A percentile compares a stretch with the other conserved stretches of the same genome.
Evolutionary conservation across 805 yeast species (phyloP).

Genomic region (Saccharomycopsis olivae): DNA sequence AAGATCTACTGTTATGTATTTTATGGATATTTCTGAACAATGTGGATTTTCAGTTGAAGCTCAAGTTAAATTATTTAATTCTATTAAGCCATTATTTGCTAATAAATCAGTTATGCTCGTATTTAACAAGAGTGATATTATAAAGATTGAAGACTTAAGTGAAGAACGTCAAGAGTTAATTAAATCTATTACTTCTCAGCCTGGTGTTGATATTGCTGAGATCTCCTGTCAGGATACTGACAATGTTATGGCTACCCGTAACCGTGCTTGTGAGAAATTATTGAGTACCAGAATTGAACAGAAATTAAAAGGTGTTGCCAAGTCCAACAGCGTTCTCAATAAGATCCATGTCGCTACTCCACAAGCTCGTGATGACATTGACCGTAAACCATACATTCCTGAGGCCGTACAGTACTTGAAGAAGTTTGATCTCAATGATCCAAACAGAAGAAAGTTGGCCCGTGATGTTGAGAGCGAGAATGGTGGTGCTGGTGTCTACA

Average conservation of each 20-base stretch:
- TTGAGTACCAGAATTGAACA: slow-evolving; percentile 93
- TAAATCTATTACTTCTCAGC: slow-evolving; percentile 48
- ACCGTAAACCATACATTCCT: slow-evolving; percentile 75
- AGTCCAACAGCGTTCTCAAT: slow-evolving; percentile 81
- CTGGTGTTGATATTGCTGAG: slow-evolving; percentile 87
- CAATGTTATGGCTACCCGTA: slow-evolving; percentile 90
- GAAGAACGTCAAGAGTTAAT: slow-evolving; percentile 64
- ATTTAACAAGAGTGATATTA: slow-evolving; percentile 88
- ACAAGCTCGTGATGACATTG: slow-evolving; percentile 73
- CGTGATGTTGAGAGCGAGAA: slow-evolving; percentile 87
- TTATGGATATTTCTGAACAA: slow-evolving; percentile 98
- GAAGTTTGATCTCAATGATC: slow-evolving; percentile 72
- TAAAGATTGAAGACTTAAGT: slow-evolving; percentile 74
- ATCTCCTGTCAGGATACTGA: slow-evolving; percentile 92
- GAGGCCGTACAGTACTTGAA: slow-evolving; percentile 50
- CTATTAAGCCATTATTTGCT: slow-evolving; percentile 94
- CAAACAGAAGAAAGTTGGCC: slow-evolving; percentile 70
- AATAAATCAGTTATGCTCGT: slow-evolving; percentile 95
- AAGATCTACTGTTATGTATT: slow-evolving; percentile 91
- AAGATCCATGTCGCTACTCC: slow-evolving; percentile 94
- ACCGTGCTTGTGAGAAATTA: slow-evolving; percentile 94
- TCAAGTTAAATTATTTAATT: slow-evolving; percentile 93
- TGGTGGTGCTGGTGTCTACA: slow-evolving; percentile 98
- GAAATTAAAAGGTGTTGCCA: slow-evolving; percentile 85
- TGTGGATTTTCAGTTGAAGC: slow-evolving; percentile 98